Evolutionary conservation across 768 basidiomycete genomes (phyloP).

Genomic region (Mycena vitilis): DNA sequence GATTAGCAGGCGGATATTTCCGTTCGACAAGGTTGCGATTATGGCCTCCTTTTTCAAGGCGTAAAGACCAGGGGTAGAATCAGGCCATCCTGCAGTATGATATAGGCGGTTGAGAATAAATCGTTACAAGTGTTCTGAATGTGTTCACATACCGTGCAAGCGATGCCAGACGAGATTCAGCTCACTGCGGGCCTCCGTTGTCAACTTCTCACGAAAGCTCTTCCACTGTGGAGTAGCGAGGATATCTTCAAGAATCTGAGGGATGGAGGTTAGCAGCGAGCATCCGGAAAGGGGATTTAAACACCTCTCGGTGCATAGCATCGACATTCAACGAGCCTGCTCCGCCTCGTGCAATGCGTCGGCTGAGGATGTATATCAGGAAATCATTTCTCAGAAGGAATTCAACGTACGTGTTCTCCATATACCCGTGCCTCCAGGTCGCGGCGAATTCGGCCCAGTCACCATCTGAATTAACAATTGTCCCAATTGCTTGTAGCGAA

Average conservation of each 20-base stretch:
- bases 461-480: constrained; percentile 26
- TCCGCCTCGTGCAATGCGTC: constrained; percentile 56
- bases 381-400: not conserved
- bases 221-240: constrained; percentile 63
- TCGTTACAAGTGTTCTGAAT: not conserved
- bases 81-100: constrained; percentile 63
- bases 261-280: not conserved
- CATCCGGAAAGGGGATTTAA: not conserved
- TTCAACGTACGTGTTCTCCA: constrained; percentile 55
- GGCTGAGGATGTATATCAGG: constrained; percentile 42
- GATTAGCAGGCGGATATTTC: constrained; percentile 68
- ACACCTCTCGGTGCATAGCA: constrained; percentile 64
- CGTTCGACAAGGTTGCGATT: constrained; percentile 71
- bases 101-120: not conserved
- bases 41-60: constrained; percentile 62
- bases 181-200: constrained; percentile 54
- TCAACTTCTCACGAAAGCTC: constrained; percentile 57
- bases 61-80: constrained; percentile 60
- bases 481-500: not conserved
- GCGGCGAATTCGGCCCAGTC: constrained; percentile 64
- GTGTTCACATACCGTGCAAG: constrained; percentile 55
- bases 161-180: constrained; percentile 70
- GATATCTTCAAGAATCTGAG: constrained; percentile 68
- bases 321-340: constrained; percentile 65
- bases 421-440: constrained; percentile 69